Evolutionary conservation across 129 eudicot species (phyloP), one percentile per base, ranked within the genome.

Genomic region (Deinandra increscens): DNA sequence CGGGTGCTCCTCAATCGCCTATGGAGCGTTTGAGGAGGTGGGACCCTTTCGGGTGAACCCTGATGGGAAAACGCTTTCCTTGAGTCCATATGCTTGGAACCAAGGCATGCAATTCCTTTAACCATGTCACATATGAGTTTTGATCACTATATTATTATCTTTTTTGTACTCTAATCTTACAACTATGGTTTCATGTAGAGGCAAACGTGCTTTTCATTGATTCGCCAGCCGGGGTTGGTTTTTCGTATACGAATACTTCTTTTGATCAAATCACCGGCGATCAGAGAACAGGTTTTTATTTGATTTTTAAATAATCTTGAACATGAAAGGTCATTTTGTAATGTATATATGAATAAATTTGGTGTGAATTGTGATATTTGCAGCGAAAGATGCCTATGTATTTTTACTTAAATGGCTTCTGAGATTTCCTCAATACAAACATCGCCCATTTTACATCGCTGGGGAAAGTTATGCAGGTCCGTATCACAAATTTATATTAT

Each of bases 181-280:
- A 55, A 71, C 51, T 67, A 23, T 68, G 44, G 9, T 5, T 26
- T 23, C 9, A 11, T 34, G 82, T 81, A 88, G 95, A 80, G 83
- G 95, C 95, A 36, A 84, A 88, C 33, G 64, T 88, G 77, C 84
- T 88, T n/a, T 84, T 88, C 66, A 78, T 84, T 18, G 95, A 88
- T 70, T 88, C 95, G 54, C 90, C 90, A 3, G 95, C 95, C 0
- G 95, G 95, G 9, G 90, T 88, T 72, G 95, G 95, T 39, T 87
- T 87, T 80, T 87, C 90, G 1, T 87, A 87, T 60, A 84, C 95
- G 7, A 87, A 84, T 62, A 80, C 86, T 43, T 88, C 90, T 13
- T 68, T 77, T 36, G 90, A 87, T 69, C 73, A 48, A 48, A 44
- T 63, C 23, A 78, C 86, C 11, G 90, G 95, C 22, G 95, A 87